Conservation (phyloP, 768 basidiomycete species). For the Lenzites betulinus region DNA sequence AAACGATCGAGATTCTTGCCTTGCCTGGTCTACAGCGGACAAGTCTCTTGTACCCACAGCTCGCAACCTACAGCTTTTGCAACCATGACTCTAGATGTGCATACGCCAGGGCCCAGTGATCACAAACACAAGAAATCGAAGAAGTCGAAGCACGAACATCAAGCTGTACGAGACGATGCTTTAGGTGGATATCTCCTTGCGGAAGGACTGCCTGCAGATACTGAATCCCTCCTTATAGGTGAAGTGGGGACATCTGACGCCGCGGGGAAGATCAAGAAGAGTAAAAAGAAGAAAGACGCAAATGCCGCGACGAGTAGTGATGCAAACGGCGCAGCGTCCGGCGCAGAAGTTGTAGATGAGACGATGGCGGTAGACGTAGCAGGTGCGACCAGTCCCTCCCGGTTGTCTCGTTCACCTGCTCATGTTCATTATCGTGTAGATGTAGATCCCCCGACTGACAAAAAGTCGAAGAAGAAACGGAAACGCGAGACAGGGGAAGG, state of each 20-base stretch:
- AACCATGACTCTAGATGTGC: background rate
- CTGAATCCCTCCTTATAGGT: conserved; percentile 3
- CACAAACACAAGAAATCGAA: conserved; percentile 25
- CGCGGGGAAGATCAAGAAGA: conserved; percentile 13
- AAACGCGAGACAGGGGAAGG: conserved; percentile 39
- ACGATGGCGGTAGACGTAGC: conserved; percentile 5
- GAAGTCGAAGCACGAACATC: conserved; percentile 14
- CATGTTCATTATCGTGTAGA: no score
- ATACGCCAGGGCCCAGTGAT: background rate
- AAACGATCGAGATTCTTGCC: conserved; percentile 3
- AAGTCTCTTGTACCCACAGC: no score
- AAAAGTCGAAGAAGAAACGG: conserved; percentile 45
- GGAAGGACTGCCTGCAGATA: background rate
- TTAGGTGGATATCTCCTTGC: conserved; percentile 25
- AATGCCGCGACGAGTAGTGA: background rate
- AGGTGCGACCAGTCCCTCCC: background rate
- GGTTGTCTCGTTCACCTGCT: no score
- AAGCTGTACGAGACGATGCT: conserved; percentile 12
- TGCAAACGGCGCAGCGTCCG: background rate
- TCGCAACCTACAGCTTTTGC: background rate
- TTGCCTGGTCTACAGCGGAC: no score
- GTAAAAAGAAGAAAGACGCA: conserved; percentile 5
- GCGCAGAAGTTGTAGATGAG: background rate
- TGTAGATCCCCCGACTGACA: conserved; percentile 22
- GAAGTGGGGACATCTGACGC: background rate